Evolutionary conservation across 2,329 filamentous ascomycete genomes (phyloP).

Genomic region (Triangularia verruculosa): DNA sequence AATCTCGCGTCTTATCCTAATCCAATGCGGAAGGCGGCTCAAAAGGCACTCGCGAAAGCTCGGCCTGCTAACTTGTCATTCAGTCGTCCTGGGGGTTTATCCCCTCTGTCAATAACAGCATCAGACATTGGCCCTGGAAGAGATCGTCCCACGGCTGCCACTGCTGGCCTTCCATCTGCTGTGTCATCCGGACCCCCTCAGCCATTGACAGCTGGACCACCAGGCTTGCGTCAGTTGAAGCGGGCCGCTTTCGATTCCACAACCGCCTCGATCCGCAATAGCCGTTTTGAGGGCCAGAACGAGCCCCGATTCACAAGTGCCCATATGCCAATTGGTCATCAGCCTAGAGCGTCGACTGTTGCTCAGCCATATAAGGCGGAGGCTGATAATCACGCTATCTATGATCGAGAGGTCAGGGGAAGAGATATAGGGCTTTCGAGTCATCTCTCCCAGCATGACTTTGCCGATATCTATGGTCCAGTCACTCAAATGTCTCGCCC

Average conservation of each 20-base stretch:
- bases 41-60: slow-evolving; percentile 40
- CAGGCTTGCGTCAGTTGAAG: slow-evolving; percentile 50
- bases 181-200: slow-evolving; percentile 43
- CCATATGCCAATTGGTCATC: not conserved
- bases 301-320: not conserved
- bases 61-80: slow-evolving; percentile 19
- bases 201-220: slow-evolving; percentile 54
- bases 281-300: slow-evolving; percentile 23
- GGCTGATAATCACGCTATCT: not conserved
- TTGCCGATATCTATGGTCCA: not conserved
- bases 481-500: not conserved
- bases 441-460: not conserved
- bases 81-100: slow-evolving; percentile 21
- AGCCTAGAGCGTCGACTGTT: not conserved
- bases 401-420: not conserved
- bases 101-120: slow-evolving; percentile 15
- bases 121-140: slow-evolving; percentile 20
- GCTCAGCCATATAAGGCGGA: not conserved
- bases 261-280: slow-evolving; percentile 19
- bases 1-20: slow-evolving; percentile 57
- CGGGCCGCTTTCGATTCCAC: not conserved
- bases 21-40: slow-evolving; percentile 51
- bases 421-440: not conserved
- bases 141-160: not conserved
- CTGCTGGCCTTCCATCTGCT: slow-evolving; percentile 13